These are phyloP conservation scores for Radiomyces spectabilis DNA, from an alignment of 192 early-diverging fungal genomes.

Conservation along the genomic window DNA sequence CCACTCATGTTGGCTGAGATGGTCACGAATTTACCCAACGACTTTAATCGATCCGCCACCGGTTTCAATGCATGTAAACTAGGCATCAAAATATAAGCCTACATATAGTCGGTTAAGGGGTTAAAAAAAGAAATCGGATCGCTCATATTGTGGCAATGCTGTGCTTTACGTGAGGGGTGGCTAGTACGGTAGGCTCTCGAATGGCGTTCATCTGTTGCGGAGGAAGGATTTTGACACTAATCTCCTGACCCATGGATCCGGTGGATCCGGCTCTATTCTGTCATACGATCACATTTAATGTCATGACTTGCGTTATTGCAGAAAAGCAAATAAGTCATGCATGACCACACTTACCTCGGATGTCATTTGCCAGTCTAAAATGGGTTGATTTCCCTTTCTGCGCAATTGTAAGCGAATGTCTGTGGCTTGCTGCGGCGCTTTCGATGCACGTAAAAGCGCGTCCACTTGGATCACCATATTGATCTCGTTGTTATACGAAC, in stretches of 20 bases:
- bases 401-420: constrained; percentile 52
- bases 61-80: constrained; percentile 54
- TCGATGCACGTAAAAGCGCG: constrained; percentile 55
- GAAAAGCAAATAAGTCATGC: constrained; percentile 4
- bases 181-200: constrained; percentile 37
- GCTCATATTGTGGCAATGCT: too few relatives aligned
- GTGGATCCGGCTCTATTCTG: constrained; percentile 37
- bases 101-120: constrained; percentile 32
- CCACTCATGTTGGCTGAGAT: constrained; percentile 68
- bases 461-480: constrained; percentile 62
- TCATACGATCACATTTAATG: neutral
- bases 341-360: constrained; percentile 20
- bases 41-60: constrained; percentile 60
- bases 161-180: constrained; percentile 10
- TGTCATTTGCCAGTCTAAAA: constrained; percentile 13
- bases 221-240: constrained; percentile 50
- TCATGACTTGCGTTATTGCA: constrained; percentile 20
- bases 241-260: constrained; percentile 44
- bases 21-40: constrained; percentile 48
- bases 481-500: constrained; percentile 59
- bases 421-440: constrained; percentile 46
- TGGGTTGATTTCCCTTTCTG: constrained; percentile 39
- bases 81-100: constrained; percentile 76
- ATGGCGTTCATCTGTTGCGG: constrained; percentile 47
- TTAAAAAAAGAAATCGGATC: constrained; percentile 10